Base-by-base conservation (phyloP, 768 basidiomycete species). In the Nevesoporus exiguus region DNA sequence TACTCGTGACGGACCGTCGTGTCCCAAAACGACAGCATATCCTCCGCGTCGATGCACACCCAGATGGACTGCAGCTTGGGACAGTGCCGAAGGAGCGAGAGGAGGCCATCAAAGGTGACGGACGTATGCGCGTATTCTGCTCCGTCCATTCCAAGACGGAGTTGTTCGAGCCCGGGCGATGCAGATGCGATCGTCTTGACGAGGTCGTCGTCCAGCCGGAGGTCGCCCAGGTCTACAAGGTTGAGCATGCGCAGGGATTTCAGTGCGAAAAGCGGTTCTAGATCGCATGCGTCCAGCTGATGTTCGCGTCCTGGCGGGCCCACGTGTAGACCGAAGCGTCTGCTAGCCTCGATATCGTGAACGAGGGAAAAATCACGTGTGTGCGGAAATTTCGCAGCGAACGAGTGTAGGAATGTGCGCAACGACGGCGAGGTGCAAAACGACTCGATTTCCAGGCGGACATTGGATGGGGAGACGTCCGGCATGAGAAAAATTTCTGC, bases 401-500 rank as follows among this genome's bases (percentile, higher is more conserved):
- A 61, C 1, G 56, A 30, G 15, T 36, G 41, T 7, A 59, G 47
- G 34, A 66, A 65, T 11, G 17, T 24, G 34, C 55, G 59, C 6
- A 66, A 42, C 2, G 57, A 57, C 0, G 49, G 3, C 5, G 65
- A 52, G 37, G 61, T 66, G 44, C 64, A 65, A 31, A 55, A 65
- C 0, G 59, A 47, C 45, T 65, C 64, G 39, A 63, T 59, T 47
- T 63, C 64, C 17, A 66, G 41, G 36, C 52, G 51, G 24, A 66
- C 5, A n/a, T 27, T 43, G 5, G 49, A 25, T 2, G 47, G 61
- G 3, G 59, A 58, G 8, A 58, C 7, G 13, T 52, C 44, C 0
- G 65, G 64, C 44, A 65, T 41, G 39, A 64, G 47, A 33, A 64
- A 54, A 6, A 65, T 54, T 19, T 66, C 64, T n/a, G 33, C 17